Conservation (phyloP, 192 early-diverging fungal genomes). For the Coemansia sp. region DNA sequence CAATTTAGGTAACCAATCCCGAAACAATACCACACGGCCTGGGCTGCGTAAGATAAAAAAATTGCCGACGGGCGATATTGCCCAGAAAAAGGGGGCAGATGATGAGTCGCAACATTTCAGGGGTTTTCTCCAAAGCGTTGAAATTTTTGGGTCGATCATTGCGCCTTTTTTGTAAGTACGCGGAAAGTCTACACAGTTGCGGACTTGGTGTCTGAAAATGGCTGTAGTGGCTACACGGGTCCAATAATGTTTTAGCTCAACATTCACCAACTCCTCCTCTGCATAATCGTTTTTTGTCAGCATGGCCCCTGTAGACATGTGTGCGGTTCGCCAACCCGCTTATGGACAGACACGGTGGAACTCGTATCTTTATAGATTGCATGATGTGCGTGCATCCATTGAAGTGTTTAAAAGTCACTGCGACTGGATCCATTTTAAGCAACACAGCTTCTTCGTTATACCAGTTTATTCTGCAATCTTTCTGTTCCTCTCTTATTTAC, state of each 20-base stretch:
- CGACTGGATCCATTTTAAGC: neutral
- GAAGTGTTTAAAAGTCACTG: too few relatives aligned
- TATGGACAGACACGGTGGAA: too few relatives aligned
- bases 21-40: neutral
- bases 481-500: neutral
- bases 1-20: slow-evolving; percentile 7
- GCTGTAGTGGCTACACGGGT: slow-evolving; percentile 1
- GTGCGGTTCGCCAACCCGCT: too few relatives aligned
- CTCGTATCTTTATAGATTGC: too few relatives aligned
- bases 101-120: too few relatives aligned
- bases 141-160: too few relatives aligned
- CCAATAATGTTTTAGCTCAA: slow-evolving; percentile 5
- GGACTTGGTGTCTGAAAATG: neutral
- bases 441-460: neutral
- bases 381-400: too few relatives aligned
- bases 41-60: neutral
- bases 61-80: neutral
- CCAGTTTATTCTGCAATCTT: neutral
- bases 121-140: too few relatives aligned
- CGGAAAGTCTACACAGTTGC: neutral
- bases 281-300: neutral
- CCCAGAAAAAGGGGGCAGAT: neutral
- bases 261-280: too few relatives aligned
- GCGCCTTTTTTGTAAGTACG: neutral
- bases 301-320: neutral